Conservation (phyloP, 768 basidiomycete species). For the Termitomyces sp. region DNA sequence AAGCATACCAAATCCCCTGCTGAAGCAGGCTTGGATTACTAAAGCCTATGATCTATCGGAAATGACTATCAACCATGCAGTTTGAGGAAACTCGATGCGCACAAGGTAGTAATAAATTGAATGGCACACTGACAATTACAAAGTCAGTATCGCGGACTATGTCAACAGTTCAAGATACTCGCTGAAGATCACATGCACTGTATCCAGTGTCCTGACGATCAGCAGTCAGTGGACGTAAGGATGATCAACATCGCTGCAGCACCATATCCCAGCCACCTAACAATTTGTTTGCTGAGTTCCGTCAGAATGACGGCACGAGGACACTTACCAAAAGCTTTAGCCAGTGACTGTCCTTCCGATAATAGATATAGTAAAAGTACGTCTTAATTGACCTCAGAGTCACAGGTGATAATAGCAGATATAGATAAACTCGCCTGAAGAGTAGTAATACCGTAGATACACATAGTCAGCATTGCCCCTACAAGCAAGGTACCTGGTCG, state of each 20-base stretch:
- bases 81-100: constrained; percentile 2
- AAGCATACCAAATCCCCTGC: constrained; percentile 33
- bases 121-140: constrained; percentile 30
- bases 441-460: constrained; percentile 37
- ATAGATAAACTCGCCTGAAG: constrained; percentile 26
- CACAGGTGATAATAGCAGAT: not conserved
- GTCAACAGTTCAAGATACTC: constrained; percentile 9
- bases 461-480: constrained; percentile 29
- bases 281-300: not conserved
- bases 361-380: constrained; percentile 37
- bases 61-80: not conserved
- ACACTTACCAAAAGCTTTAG: constrained; percentile 30
- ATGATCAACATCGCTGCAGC: not conserved
- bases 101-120: constrained; percentile 38
- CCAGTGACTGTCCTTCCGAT: constrained; percentile 27
- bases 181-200: constrained; percentile 35
- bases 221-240: not conserved
- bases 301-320: not conserved
- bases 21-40: constrained; percentile 20
- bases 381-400: constrained; percentile 17
- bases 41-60: constrained; percentile 31
- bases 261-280: constrained; percentile 32
- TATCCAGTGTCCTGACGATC: constrained; percentile 30
- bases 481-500: constrained; percentile 30
- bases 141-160: not conserved